Base-by-base conservation (phyloP, 306 rosid species). In the Notholithocarpus densiflorus region DNA sequence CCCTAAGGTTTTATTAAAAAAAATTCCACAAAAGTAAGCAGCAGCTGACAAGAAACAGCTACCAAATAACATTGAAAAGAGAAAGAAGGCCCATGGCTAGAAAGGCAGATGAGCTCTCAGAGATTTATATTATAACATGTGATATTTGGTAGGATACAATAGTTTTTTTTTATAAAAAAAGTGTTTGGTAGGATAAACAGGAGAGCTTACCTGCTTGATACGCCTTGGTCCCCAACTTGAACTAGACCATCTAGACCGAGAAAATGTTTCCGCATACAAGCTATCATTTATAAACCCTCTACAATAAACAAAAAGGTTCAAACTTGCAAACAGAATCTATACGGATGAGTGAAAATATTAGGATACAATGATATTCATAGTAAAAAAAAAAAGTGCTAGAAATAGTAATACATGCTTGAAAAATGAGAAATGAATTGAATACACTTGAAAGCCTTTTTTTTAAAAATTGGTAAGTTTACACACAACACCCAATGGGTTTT, bases 211-310 rank as follows among this genome's bases (percentile, higher is more conserved):
- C 74, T 86, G 93, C 84, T 91, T 91, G 84, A 91, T 89, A 68
- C 94, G 82, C 86, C 87, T 86, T 32, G 98, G 99, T 76, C 99
- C 99, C 99, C 99, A 93, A 74, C 87, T 91, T 74, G 88, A 96
- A 19, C 90, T 89, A 86, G 96, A 84, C 99, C 96, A 96, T 90
- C 94, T 91, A 54, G 99, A 89, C 72, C 80, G 94, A 82, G 91
- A 89, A 87, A 73, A 93, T 71, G 91, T 79, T 78, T 86, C 92
- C 23, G 87, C 92, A 73, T 83, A 86, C 87, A 84, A 74, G 65
- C 80, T 79, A 32, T 89, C 92, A 5, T 89, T 91, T 89, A 96
- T 88, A 64, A 88, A 87, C 83, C 99, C 98, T 79, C 99, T 95
- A 80, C 79, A 80, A 73, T 82, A 70, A 51, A 78, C 10, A 18